Percentiles rank a stretch among this genome's conserved stretches.
phyloP scores from a whole-genome alignment of 371 early-diverging fungal genomes.

The Apophysomyces sp. region DNA sequence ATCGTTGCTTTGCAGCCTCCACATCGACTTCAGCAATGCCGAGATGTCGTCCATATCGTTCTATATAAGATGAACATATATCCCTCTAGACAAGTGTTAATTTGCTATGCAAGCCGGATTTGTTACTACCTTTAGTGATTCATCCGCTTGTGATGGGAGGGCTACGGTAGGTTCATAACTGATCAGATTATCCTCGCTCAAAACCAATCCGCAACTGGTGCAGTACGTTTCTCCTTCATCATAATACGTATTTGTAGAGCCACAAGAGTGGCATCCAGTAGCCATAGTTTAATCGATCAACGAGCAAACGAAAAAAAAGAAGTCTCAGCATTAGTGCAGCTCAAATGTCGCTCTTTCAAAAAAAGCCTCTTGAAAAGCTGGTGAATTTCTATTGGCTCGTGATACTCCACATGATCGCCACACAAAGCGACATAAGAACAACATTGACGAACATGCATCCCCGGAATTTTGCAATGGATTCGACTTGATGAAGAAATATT shows the following conservation, averaged over 20 bases:
- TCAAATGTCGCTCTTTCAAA: neutral
- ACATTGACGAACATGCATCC: too few species aligned
- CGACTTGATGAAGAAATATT: too few species aligned
- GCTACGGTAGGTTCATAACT: neutral
- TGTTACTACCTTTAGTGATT: neutral
- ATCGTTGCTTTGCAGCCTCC: too few species aligned
- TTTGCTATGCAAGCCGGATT: neutral
- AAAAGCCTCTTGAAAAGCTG: neutral
- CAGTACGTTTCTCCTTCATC: neutral
- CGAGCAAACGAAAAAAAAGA: neutral
- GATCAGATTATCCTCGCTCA: neutral
- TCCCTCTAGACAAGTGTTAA: neutral
- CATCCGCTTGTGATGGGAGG: neutral
- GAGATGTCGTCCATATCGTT: too few species aligned
- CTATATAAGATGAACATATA: too few species aligned
- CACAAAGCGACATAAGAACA: too few species aligned
- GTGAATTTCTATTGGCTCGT: neutral
- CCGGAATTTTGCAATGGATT: too few species aligned
- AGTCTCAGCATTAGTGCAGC: neutral
- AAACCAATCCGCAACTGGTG: neutral
- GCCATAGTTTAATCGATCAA: neutral
- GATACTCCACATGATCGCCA: too few species aligned
- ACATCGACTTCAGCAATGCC: too few species aligned
- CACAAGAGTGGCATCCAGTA: neutral
- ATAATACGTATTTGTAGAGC: neutral